phyloP scores from a whole-genome alignment of 352 stramenopile species.

The Pythium sp. region DNA sequence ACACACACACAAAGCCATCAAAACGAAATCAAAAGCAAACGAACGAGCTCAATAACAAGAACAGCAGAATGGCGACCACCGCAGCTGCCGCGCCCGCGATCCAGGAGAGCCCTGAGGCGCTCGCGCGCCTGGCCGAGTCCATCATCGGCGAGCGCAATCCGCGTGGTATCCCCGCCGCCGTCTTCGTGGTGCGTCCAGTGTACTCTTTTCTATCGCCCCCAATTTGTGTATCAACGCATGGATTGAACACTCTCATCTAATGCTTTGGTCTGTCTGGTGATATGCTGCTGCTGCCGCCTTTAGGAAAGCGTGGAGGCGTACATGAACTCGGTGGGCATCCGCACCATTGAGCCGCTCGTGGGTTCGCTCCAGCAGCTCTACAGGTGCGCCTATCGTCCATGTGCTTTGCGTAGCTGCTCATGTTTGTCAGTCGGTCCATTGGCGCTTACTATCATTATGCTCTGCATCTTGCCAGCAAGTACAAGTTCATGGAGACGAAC shows the following conservation, averaged over 20 bases:
- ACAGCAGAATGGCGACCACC: conserved; percentile 27
- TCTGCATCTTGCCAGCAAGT: conserved; percentile 52
- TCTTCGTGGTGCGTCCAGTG: conserved; percentile 62
- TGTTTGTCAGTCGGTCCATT: not conserved
- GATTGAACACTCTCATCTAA: too few relatives aligned
- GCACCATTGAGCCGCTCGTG: conserved; percentile 71
- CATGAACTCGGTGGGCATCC: conserved; percentile 50
- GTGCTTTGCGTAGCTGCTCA: not conserved
- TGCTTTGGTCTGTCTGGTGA: not conserved
- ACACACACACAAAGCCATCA: not conserved
- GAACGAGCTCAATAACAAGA: not conserved
- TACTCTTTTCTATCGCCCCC: not conserved
- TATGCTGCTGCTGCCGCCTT: not conserved
- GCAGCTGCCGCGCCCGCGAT: conserved; percentile 24
- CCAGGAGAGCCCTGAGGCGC: conserved; percentile 66
- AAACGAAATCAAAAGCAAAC: not conserved
- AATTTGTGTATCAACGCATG: not conserved
- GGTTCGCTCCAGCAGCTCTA: conserved; percentile 84
- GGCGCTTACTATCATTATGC: not conserved
- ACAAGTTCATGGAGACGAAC: conserved; percentile 89
- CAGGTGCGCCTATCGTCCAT: conserved; percentile 23
- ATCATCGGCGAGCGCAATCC: conserved; percentile 82
- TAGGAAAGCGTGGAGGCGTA: conserved; percentile 76
- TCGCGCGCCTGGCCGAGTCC: conserved; percentile 60
- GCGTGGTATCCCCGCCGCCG: conserved; percentile 70